A percentile compares a stretch with the other conserved stretches of the same genome.
Evolutionary conservation across 2,329 filamentous ascomycete species (phyloP).

Genomic region (Coniella vitis): DNA sequence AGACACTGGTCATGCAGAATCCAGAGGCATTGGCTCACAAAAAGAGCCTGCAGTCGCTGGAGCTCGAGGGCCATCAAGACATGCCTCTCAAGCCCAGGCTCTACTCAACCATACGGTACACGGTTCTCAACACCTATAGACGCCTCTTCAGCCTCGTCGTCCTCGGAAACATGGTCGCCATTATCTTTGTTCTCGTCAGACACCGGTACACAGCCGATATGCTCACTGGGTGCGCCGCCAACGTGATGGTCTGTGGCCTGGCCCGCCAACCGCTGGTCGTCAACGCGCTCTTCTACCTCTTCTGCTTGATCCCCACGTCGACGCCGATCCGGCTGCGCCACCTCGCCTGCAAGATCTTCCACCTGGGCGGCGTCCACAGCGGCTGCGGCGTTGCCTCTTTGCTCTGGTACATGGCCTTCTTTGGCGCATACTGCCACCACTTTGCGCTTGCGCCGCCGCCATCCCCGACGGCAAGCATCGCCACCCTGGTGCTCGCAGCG

Average conservation of each 20-base stretch:
- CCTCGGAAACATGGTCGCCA: conserved; percentile 42
- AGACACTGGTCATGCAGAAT: not conserved
- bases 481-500: conserved; percentile 44
- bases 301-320: conserved; percentile 30
- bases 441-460: conserved; percentile 18
- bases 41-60: not conserved
- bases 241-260: conserved; percentile 42
- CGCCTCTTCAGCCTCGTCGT: conserved; percentile 49
- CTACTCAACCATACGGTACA: conserved; percentile 26
- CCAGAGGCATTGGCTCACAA: not conserved
- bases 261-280: conserved; percentile 48
- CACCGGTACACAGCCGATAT: not conserved
- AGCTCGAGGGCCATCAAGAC: not conserved
- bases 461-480: conserved; percentile 22
- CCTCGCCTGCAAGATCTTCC: conserved; percentile 44
- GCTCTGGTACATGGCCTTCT: conserved; percentile 30
- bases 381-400: conserved; percentile 42
- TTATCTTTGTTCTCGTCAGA: conserved; percentile 29
- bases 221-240: conserved; percentile 33
- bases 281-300: conserved; percentile 29
- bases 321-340: conserved; percentile 40
- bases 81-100: not conserved
- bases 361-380: conserved; percentile 45
- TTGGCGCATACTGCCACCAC: conserved; percentile 33
- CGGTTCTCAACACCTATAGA: conserved; percentile 47